These are phyloP conservation scores for Paramecium sonneborni DNA, from an alignment of 73 alveolate species.

Conservation along the genomic window DNA sequence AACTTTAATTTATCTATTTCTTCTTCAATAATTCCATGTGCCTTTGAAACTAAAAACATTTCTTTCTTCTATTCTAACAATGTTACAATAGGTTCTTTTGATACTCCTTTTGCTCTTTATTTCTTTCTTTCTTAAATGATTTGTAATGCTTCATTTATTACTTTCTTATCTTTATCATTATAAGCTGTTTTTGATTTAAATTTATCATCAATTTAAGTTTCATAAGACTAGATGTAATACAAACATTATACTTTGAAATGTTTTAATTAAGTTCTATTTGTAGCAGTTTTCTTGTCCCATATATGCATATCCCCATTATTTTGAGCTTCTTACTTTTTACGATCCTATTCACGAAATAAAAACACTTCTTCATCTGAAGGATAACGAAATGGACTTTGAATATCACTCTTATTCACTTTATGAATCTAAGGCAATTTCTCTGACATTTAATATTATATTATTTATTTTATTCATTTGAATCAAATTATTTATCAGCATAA, in stretches of 20 bases:
- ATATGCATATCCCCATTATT: neutral
- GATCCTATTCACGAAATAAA: constrained; percentile 23
- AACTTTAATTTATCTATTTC: constrained; percentile 56
- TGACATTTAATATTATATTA: constrained; percentile 12
- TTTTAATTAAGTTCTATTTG: constrained; percentile 29
- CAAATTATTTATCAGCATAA: neutral
- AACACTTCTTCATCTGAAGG: constrained; percentile 56
- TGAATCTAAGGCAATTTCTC: constrained; percentile 33
- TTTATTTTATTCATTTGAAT: neutral
- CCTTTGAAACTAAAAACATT: constrained; percentile 66
- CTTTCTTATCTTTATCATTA: constrained; percentile 28
- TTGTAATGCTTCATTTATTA: constrained; percentile 40
- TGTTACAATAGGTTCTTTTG: constrained; percentile 61
- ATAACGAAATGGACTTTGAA: constrained; percentile 42
- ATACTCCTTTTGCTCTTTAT: constrained; percentile 49
- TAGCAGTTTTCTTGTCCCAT: constrained; percentile 55
- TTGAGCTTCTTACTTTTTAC: neutral
- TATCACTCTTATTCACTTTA: neutral
- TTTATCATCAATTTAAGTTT: constrained; percentile 4
- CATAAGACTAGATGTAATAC: neutral
- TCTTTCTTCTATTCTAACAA: constrained; percentile 62
- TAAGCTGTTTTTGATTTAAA: constrained; percentile 12
- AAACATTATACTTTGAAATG: constrained; percentile 17
- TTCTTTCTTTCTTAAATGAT: constrained; percentile 56
- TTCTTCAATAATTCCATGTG: constrained; percentile 64